A percentile compares a stretch with the other conserved stretches of the same genome.
These are phyloP conservation scores for Arthrobotrys iridis DNA, from an alignment of 2,329 filamentous ascomycete genomes.

Conservation along the genomic window DNA sequence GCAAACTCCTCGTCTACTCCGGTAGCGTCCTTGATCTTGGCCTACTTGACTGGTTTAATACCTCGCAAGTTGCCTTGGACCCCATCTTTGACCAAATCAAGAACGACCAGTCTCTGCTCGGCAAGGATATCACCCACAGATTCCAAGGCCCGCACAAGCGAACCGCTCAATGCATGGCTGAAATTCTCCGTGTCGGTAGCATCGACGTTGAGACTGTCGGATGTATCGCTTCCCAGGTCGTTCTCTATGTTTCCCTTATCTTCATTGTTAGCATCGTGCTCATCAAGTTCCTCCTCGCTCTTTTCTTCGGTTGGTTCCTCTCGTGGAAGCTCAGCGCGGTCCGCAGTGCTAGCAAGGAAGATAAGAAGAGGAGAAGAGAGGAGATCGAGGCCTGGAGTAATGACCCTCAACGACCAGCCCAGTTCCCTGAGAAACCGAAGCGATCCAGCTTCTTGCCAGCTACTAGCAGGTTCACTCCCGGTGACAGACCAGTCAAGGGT, in stretches of 20 bases:
- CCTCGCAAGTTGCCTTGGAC: constrained; percentile 78
- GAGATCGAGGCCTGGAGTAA: constrained; percentile 99
- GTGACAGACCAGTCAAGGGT: constrained; percentile 69
- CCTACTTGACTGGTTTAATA: constrained; percentile 89
- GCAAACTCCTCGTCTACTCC: constrained; percentile 93
- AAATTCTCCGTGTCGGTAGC: constrained; percentile 94
- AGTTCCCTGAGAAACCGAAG: constrained; percentile 71
- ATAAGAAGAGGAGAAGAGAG: constrained; percentile 83
- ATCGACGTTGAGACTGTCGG: constrained; percentile 96
- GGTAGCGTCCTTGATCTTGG: constrained; percentile 91
- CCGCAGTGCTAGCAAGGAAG: constrained; percentile 76
- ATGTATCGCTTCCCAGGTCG: constrained; percentile 96
- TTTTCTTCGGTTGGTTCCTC: constrained; percentile 97
- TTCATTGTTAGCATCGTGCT: constrained; percentile 91
- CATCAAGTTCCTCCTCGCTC: constrained; percentile 85
- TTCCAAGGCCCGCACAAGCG: constrained; percentile 84
- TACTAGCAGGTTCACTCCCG: constrained; percentile 83
- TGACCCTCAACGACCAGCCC: constrained; percentile 94
- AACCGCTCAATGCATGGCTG: constrained; percentile 84
- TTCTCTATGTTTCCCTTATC: constrained; percentile 89
- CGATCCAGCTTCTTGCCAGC: constrained; percentile 89
- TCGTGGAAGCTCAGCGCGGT: constrained; percentile 81
- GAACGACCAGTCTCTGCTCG: constrained; percentile 75
- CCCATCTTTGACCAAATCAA: constrained; percentile 81
- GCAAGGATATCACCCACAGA: constrained; percentile 86